Conservation (phyloP, 495 filamentous ascomycete genomes). For the Pseudomonodictys pantanalensis region DNA sequence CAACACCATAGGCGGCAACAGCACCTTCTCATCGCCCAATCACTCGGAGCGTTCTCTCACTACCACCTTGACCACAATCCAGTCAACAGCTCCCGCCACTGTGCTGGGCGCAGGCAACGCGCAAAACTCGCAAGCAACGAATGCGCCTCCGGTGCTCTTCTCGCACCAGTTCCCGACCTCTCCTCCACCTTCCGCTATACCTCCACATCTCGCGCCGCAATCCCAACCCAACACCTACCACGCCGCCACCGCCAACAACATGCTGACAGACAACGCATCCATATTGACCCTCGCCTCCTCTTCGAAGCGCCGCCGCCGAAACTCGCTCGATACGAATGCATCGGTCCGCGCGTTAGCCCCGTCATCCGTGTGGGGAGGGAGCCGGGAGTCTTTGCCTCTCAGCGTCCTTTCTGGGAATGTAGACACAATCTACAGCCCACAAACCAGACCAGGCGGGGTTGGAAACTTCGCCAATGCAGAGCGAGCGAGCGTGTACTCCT, state of each 20-base stretch:
- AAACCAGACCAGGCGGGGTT: constrained; percentile 51
- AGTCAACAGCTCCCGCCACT: constrained; percentile 73
- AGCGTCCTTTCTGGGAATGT: constrained; percentile 81
- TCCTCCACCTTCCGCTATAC: constrained; percentile 71
- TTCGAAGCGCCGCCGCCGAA: constrained; percentile 81
- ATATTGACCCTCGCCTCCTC: constrained; percentile 96
- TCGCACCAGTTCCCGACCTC: constrained; percentile 83
- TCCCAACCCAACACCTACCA: constrained; percentile 77
- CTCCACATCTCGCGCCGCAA: constrained; percentile 66
- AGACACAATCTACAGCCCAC: constrained; percentile 42
- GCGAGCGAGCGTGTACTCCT: constrained; percentile 81
- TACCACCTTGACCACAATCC: constrained; percentile 93
- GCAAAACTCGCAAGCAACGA: constrained; percentile 40
- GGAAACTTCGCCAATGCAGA: constrained; percentile 67
- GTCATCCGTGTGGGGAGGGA: constrained; percentile 87
- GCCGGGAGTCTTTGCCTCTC: constrained; percentile 79
- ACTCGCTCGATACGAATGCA: constrained; percentile 89
- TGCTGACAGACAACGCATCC: constrained; percentile 90
- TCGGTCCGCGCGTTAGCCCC: constrained; percentile 90
- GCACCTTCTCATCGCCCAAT: constrained; percentile 91
- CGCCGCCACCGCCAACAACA: constrained; percentile 85
- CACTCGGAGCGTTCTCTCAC: constrained; percentile 89
- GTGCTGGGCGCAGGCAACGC: constrained; percentile 44
- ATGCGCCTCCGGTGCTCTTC: constrained; percentile 60
- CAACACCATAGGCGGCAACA: constrained; percentile 66